Evolutionary conservation across 2,329 filamentous ascomycete genomes (phyloP), one percentile per base, ranked within the genome.

Genomic region (Aspergillus ochraceoroseus): DNA sequence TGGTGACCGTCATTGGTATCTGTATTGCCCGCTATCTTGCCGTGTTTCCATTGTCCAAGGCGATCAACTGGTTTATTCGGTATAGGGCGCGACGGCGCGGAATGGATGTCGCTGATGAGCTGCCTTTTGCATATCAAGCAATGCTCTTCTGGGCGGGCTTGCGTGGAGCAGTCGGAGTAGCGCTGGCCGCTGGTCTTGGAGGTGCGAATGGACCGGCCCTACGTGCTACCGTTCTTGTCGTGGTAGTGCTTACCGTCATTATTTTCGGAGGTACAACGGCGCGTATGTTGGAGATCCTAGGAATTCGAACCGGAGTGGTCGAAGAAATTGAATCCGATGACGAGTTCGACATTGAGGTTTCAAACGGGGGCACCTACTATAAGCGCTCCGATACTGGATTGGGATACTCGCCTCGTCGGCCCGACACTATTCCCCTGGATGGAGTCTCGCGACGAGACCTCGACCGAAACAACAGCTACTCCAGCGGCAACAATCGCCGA

Each of bases 71-170:
- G 76, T 84, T 95, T 58, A 87, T 94, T 53, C 80, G 85, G 43
- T 95, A 95, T 61, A 80, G 88, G 32, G 87, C 89, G 11, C 77
- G 79, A 34, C 80, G 86, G 33, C 77, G 82, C 38, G 88, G 88
- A 15, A 75, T 73, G 41, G 85, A 94, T 42, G 79, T 83, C 4
- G 79, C 80, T 11, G 90, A 96, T 51, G 92, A 96, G 64, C 71
- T 98, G 23, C 92, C 92, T 0, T 94, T 88, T 60, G 87, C 87
- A 54, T 95, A 96, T 66, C 92, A 96, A 66, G 88, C 85, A n/a
- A 96, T 98, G 92, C 79, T 98, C n/a, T 98, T 94, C 70, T 98
- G 92, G 92, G 92, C 92, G 11, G 92, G 92, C 17, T 75, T 98
- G 19, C 86, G 92, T 48, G 92, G 92, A 55, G 92, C 92, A 32